Evolutionary conservation across 768 basidiomycete species (phyloP), one percentile per base, ranked within the genome.

Genomic region (Saitozyma sp.): DNA sequence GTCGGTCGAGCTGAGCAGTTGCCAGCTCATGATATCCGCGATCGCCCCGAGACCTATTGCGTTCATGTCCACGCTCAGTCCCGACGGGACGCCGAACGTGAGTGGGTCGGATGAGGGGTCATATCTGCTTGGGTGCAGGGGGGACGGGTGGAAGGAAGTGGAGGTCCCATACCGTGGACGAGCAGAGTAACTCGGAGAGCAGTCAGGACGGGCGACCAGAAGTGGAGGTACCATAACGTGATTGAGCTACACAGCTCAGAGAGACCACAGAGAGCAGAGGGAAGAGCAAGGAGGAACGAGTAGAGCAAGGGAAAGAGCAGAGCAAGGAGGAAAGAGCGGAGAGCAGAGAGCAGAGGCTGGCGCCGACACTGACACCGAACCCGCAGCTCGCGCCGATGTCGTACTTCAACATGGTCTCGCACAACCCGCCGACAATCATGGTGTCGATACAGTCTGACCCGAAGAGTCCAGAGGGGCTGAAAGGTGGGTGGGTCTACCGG

Each of bases 371-470:
- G 29, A 29, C 29, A 5, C 29, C 29, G 29, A 29, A 5, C 5
- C 5, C 45, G 2, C 54, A 66, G 68, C 70, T 69, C 46, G 61
- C 63, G 20, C 61, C 73, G 82, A 85, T 75, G 20, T 76, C 72
- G 58, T 88, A 87, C 76, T 87, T 88, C 78, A 86, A 86, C n/a
- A 82, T 86, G 82, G 85, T 85, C 66, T 59, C 75, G 14, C 84
- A 86, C 73, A 83, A 88, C 61, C 89, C 89, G 3, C 87, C 89
- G 0, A 80, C 87, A 59, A 68, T 91, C 66, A 85, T 85, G 77
- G 70, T 90, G 52, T 87, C 86, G 6, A 85, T 88, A 73, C 80
- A 81, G 29, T 52, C 69, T 1, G 65, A 38, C 6, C 48, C 66
- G 9, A 64, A 65, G 19, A 53, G 49, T 29, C 14, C 41, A 17